Evolutionary conservation across 495 filamentous ascomycete genomes (phyloP).

Genomic region (Penicillium mononematosum): DNA sequence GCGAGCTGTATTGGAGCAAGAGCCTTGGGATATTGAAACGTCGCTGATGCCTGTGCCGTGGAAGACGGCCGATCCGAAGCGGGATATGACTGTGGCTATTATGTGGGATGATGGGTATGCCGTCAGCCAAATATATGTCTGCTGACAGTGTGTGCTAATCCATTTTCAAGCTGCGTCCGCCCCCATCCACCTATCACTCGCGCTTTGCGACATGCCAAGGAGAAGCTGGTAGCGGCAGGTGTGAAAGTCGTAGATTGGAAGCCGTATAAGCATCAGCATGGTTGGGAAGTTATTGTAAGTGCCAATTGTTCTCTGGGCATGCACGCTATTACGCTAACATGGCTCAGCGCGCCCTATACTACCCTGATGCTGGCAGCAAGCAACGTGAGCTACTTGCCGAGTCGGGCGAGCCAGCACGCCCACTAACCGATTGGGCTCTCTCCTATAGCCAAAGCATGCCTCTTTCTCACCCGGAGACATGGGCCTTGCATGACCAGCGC

Average conservation of each 20-base stretch:
- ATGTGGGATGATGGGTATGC: conserved; percentile 63
- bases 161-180: conserved; percentile 31
- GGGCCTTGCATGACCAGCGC: conserved; percentile 47
- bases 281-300: conserved; percentile 57
- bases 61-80: conserved; percentile 41
- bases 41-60: conserved; percentile 59
- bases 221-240: conserved; percentile 49
- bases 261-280: conserved; percentile 59
- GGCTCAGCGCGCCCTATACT: conserved; percentile 51
- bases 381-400: conserved; percentile 43
- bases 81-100: conserved; percentile 62
- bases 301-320: background rate
- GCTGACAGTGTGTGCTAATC: background rate
- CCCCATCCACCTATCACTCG: conserved; percentile 69
- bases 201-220: conserved; percentile 55
- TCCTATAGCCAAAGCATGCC: conserved; percentile 48
- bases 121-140: background rate
- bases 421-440: conserved; percentile 58
- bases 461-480: conserved; percentile 42
- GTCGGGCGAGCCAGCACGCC: conserved; percentile 56
- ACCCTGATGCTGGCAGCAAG: conserved; percentile 50
- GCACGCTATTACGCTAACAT: conserved; percentile 1
- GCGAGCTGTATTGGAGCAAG: conserved; percentile 52
- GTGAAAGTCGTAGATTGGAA: conserved; percentile 65
- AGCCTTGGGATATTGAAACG: conserved; percentile 64